A percentile compares a stretch with the other conserved stretches of the same genome.
Conservation (phyloP, 768 basidiomycete genomes). For the Hortiboletus flavorubellus region DNA sequence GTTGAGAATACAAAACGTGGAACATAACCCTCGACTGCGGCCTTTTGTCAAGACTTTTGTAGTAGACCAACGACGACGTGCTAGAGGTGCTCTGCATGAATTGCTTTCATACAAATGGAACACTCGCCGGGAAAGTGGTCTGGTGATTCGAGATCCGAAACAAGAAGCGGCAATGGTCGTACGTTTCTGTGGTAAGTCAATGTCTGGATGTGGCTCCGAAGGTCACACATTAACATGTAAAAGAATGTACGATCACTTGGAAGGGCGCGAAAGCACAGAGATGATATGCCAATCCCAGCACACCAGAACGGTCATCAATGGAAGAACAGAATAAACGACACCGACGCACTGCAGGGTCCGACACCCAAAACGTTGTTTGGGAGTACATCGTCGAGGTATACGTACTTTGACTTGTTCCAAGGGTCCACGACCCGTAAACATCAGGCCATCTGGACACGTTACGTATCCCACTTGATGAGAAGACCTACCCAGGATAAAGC, state of each 20-base stretch:
- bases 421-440: slow-evolving; percentile 13
- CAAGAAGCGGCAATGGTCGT: slow-evolving; percentile 51
- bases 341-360: slow-evolving; percentile 60
- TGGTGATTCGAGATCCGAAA: slow-evolving; percentile 69
- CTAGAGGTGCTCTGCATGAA: slow-evolving; percentile 48
- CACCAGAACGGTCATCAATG: background rate
- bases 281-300: slow-evolving; percentile 60
- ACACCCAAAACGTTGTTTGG: slow-evolving; percentile 86
- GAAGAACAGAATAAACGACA: background rate
- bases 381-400: background rate
- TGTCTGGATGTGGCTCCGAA: background rate
- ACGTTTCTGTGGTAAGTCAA: slow-evolving; percentile 44
- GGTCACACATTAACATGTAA: slow-evolving; percentile 34
- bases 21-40: slow-evolving; percentile 59
- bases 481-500: slow-evolving; percentile 3
- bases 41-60: slow-evolving; percentile 72
- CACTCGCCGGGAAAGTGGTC: slow-evolving; percentile 82
- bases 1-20: background rate
- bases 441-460: background rate
- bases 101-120: slow-evolving; percentile 91
- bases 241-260: slow-evolving; percentile 72
- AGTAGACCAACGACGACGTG: slow-evolving; percentile 35
- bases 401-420: slow-evolving; percentile 1
- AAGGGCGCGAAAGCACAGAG: slow-evolving; percentile 57
- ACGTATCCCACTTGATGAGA: background rate